Evolutionary conservation across 768 basidiomycete species (phyloP), one percentile per base, ranked within the genome.

Genomic region (Cystoderma amianthinum): DNA sequence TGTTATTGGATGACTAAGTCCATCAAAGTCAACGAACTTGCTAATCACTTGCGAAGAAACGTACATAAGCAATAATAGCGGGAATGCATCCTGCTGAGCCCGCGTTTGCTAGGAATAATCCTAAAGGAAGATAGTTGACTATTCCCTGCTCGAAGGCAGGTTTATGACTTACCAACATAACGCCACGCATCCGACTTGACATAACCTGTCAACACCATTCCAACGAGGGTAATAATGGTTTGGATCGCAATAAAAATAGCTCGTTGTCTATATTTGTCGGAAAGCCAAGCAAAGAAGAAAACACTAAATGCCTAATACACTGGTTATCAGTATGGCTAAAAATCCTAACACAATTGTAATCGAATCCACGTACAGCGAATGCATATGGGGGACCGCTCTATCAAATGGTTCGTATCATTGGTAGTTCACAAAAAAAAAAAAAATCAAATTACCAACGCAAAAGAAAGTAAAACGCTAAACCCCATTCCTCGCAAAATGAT

Each of bases 1-100:
- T 42, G 11, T 46, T 46, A 38, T 46, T 43, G 20, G 43, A 39
- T 3, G 45, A 46, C 45, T 36, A 36, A 28, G n/a, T n/a, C n/a
- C n/a, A n/a, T n/a, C n/a, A n/a, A 28, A n/a, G 25, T 28, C 25
- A n/a, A 7, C 25, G 7, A 28, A 28, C 7, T 28, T 28, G n/a
- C 25, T 13, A 20, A 18, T 21, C 5, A 3, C 6, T 18, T 10
- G 3, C 11, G 18, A 33, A 15, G 22, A 12, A 2, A 19, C 36
- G 25, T 32, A 42, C 45, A 20, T 46, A 46, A 30, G 45, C 45
- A 15, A 46, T 36, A 28, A 46, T 42, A 4, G 38, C 45, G 2
- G 41, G 34, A 19, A 30, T 25, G n/a, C 40, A 36, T 15, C 45
- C 45, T 4, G 22, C 36, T n/a, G 41, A 37, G 4, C 41, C 45